phyloP scores from a whole-genome alignment of 1,284 basidiomycete genomes.

The Ganoderma lingzhi region DNA sequence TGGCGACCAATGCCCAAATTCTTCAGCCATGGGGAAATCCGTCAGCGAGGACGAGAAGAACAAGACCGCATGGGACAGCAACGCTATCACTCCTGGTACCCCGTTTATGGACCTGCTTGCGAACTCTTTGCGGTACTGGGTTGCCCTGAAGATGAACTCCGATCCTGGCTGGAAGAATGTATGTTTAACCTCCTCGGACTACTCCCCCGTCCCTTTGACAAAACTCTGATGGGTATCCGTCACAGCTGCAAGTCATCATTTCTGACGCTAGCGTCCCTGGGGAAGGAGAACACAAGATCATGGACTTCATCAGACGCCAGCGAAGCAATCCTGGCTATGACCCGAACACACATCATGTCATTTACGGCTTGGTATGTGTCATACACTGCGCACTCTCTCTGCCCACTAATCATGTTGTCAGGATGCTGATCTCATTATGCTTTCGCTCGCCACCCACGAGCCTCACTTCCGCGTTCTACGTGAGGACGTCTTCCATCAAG shows the following conservation, averaged over 20 bases:
- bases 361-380: conserved; percentile 88
- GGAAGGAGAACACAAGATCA: conserved; percentile 99
- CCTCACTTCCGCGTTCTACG: conserved; percentile 97
- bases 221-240: conserved; percentile 13
- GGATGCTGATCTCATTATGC: conserved; percentile 99
- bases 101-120: conserved; percentile 98
- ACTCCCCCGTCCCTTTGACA: neutral
- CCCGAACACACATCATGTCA: conserved; percentile 96
- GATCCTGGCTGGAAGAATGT: conserved; percentile 97
- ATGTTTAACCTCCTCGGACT: conserved; percentile 36
- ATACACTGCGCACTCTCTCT: conserved; percentile 13
- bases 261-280: conserved; percentile 98
- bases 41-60: conserved; percentile 87
- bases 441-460: conserved; percentile 97
- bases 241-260: conserved; percentile 91
- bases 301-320: conserved; percentile 97
- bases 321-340: conserved; percentile 89
- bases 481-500: conserved; percentile 96
- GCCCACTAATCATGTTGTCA: conserved; percentile 41
- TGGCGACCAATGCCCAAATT: conserved; percentile 13
- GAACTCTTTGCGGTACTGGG: conserved; percentile 93
- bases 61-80: conserved; percentile 95
- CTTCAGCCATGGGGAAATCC: conserved; percentile 87
- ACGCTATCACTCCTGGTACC: conserved; percentile 98
- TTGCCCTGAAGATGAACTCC: conserved; percentile 92